These are phyloP conservation scores for Grigorovia yakushimaensis DNA, from an alignment of 805 yeast species.

Conservation along the genomic window DNA sequence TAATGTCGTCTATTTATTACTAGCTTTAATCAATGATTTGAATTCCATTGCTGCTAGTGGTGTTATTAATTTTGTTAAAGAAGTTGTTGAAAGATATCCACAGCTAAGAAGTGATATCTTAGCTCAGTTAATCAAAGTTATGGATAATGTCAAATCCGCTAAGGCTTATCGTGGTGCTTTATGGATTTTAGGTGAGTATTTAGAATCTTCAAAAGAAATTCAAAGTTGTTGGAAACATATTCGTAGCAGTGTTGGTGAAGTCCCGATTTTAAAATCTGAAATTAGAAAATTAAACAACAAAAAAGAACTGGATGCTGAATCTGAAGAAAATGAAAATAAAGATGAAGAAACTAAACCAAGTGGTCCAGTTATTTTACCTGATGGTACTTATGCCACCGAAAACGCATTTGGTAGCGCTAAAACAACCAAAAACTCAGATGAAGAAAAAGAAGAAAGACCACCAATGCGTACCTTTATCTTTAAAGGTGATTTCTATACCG, in stretches of 20 bases:
- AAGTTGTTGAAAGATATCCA: constrained; percentile 88
- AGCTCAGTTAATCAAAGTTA: constrained; percentile 47
- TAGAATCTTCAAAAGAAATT: constrained; percentile 58
- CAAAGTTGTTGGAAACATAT: constrained; percentile 81
- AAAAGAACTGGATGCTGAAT: constrained; percentile 28
- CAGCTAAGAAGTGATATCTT: constrained; percentile 59
- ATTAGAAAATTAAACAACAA: constrained; percentile 34
- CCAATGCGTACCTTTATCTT: constrained; percentile 75
- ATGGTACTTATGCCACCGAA: constrained; percentile 98
- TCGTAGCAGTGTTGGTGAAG: constrained; percentile 76
- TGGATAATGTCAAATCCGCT: constrained; percentile 68
- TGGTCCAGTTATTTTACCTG: constrained; percentile 89
- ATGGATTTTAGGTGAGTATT: constrained; percentile 95
- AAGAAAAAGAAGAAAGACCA: constrained; percentile 42
- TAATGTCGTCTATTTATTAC: constrained; percentile 74
- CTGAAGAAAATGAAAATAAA: constrained; percentile 18
- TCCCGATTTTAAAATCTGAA: constrained; percentile 79
- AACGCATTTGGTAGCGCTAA: constrained; percentile 78
- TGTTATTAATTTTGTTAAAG: constrained; percentile 84
- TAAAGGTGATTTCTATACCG: constrained; percentile 84
- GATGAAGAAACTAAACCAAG: constrained; percentile 27
- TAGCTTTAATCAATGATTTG: constrained; percentile 80
- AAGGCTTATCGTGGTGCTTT: constrained; percentile 88
- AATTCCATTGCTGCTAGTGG: constrained; percentile 81
- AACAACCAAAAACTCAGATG: constrained; percentile 62